These are phyloP conservation scores for Cyberlindnera euphorbiiphila DNA, from an alignment of 805 yeast species.

Conservation along the genomic window DNA sequence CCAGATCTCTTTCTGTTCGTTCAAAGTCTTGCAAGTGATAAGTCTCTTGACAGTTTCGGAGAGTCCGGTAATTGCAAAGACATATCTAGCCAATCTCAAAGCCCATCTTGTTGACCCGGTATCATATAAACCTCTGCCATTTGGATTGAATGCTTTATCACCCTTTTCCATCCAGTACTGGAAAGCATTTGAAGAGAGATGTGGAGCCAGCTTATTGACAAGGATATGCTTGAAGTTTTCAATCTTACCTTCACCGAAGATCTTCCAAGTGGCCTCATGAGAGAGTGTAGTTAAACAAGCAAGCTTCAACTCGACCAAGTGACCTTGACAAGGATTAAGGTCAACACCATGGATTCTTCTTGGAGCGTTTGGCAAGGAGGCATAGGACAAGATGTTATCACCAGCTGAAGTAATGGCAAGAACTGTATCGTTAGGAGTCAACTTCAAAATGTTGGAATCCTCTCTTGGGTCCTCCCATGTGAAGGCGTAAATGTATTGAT, in stretches of 20 bases:
- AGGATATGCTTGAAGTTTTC: constrained; percentile 49
- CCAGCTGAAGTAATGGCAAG: constrained; percentile 86
- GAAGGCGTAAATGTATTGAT: constrained; percentile 81
- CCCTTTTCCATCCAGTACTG: constrained; percentile 77
- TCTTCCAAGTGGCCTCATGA: constrained; percentile 61
- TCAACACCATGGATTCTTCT: constrained; percentile 80
- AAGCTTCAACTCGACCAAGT: constrained; percentile 71
- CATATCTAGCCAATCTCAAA: constrained; percentile 56
- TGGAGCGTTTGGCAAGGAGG: constrained; percentile 66
- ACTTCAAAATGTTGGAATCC: constrained; percentile 62
- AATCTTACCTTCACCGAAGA: constrained; percentile 74
- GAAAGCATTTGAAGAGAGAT: constrained; percentile 74
- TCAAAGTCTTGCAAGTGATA: constrained; percentile 52
- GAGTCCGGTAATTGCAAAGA: constrained; percentile 56
- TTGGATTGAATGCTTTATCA: constrained; percentile 46
- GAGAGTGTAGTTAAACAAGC: constrained; percentile 60
- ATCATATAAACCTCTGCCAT: constrained; percentile 65
- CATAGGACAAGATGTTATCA: constrained; percentile 74
- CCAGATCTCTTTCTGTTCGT: constrained; percentile 67
- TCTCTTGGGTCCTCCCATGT: constrained; percentile 92
- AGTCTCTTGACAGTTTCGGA: constrained; percentile 47
- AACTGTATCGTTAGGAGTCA: constrained; percentile 63
- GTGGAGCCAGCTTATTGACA: constrained; percentile 55
- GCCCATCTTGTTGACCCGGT: constrained; percentile 91
- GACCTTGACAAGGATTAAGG: constrained; percentile 79